Percentiles rank a stretch among this genome's conserved stretches.
Conservation (phyloP, 2,329 filamentous ascomycete genomes). For the Dactylonectria estremocensis region DNA sequence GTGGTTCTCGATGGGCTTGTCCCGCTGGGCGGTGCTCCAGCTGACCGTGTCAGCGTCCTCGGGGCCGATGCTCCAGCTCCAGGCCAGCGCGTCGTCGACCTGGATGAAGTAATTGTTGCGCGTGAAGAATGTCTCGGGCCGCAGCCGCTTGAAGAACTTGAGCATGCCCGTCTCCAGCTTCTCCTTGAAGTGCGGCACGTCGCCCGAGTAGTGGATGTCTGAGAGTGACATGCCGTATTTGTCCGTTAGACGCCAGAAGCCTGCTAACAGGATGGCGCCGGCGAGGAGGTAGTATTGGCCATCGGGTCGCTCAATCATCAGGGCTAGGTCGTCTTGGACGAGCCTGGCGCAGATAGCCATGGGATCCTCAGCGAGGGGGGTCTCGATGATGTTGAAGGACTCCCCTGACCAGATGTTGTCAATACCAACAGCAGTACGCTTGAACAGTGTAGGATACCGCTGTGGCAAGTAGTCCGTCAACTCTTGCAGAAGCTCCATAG, state of each 20-base stretch:
- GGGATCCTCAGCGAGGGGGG: slow-evolving; percentile 80
- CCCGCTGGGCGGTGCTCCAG: slow-evolving; percentile 84
- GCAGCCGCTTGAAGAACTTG: slow-evolving; percentile 83
- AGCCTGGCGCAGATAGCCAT: slow-evolving; percentile 82
- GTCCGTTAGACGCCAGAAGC: slow-evolving; percentile 87
- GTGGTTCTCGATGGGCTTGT: slow-evolving; percentile 80
- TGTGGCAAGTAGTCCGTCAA: slow-evolving; percentile 79
- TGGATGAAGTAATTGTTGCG: slow-evolving; percentile 92
- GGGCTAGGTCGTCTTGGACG: slow-evolving; percentile 85
- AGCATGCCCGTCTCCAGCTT: slow-evolving; percentile 85
- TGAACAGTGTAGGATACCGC: slow-evolving; percentile 82
- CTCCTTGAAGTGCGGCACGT: slow-evolving; percentile 80
- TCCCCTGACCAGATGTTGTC: slow-evolving; percentile 81
- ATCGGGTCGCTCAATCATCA: slow-evolving; percentile 85
- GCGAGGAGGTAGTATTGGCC: slow-evolving; percentile 87
- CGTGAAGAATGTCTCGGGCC: slow-evolving; percentile 73
- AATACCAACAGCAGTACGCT: slow-evolving; percentile 74
- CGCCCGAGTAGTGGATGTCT: slow-evolving; percentile 84
- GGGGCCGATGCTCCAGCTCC: slow-evolving; percentile 81
- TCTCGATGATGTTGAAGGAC: slow-evolving; percentile 75
- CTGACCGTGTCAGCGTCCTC: slow-evolving; percentile 77
- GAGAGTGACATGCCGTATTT: slow-evolving; percentile 86
- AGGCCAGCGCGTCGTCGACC: slow-evolving; percentile 83
- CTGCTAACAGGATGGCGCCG: slow-evolving; percentile 81
- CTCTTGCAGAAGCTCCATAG: slow-evolving; percentile 83